A percentile compares a stretch with the other conserved stretches of the same genome.
phyloP scores from a whole-genome alignment of 1,284 basidiomycete genomes.

The Malassezia equina region DNA sequence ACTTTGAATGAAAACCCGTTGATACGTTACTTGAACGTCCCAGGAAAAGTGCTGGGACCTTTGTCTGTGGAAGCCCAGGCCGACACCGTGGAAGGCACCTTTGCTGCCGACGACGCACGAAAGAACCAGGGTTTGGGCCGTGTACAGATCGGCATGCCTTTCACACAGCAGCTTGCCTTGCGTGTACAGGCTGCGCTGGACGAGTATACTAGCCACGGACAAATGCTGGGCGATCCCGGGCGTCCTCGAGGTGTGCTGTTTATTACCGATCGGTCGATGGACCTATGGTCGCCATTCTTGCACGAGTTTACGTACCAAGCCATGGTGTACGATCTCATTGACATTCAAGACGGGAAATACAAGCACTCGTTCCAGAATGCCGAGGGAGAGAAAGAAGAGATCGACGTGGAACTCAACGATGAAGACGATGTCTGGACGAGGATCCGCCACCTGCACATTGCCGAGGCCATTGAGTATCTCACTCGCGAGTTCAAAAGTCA shows the following conservation, averaged over 20 bases:
- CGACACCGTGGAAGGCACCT: constrained; percentile 7
- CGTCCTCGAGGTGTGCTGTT: constrained; percentile 73
- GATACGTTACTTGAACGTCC: constrained; percentile 83
- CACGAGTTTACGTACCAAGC: constrained; percentile 99
- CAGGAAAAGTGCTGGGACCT: constrained; percentile 72
- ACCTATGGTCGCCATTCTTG: constrained; percentile 74
- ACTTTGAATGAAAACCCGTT: constrained; percentile 85
- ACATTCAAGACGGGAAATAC: constrained; percentile 71
- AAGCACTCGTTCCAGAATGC: constrained; percentile 55
- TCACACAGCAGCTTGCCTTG: constrained; percentile 37
- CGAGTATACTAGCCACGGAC: constrained; percentile 23
- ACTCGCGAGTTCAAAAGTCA: constrained; percentile 91
- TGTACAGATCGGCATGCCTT: constrained; percentile 25
- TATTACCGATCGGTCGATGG: constrained; percentile 91
- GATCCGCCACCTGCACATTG: constrained; percentile 93
- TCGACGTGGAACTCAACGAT: constrained; percentile 71
- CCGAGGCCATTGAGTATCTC: constrained; percentile 90
- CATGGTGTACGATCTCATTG: constrained; percentile 88
- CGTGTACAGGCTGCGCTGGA: constrained; percentile 33
- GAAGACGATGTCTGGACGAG: constrained; percentile 80
- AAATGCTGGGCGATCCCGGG: constrained; percentile 58
- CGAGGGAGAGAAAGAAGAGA: constrained; percentile 69
- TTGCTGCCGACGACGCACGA: constrained; percentile 2
- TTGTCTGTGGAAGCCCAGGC: constrained; percentile 19
- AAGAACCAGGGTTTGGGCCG: not conserved